A percentile compares a stretch with the other conserved stretches of the same genome.
Conservation (phyloP, 495 filamentous ascomycete species). For the Penicillium diatomitis region DNA sequence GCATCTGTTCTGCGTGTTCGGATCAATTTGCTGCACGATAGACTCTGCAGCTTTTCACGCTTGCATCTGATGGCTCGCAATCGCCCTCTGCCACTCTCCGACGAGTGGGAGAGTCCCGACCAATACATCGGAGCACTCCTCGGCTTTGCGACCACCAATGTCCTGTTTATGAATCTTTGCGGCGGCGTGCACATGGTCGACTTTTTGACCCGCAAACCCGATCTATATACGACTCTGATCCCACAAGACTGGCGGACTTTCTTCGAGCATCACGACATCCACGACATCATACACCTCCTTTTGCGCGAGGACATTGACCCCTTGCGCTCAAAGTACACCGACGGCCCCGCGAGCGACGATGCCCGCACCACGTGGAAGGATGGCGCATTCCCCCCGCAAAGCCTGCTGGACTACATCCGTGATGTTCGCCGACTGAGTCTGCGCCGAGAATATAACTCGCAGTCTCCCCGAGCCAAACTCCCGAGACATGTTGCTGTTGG, state of each 20-base stretch:
- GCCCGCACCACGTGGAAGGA: conserved; percentile 34
- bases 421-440: conserved; percentile 65
- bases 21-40: background rate
- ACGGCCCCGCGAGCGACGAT: background rate
- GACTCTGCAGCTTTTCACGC: background rate
- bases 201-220: conserved; percentile 81
- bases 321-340: conserved; percentile 6
- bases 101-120: conserved; percentile 49
- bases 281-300: conserved; percentile 68
- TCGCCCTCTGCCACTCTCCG: conserved; percentile 46
- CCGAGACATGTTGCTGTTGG: conserved; percentile 68
- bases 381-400: conserved; percentile 52
- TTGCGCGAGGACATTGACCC: conserved; percentile 59
- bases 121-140: conserved; percentile 73
- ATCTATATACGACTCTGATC: conserved; percentile 64
- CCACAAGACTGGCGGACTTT: conserved; percentile 73
- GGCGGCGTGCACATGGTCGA: conserved; percentile 93
- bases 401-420: conserved; percentile 63
- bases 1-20: too few relatives aligned
- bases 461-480: conserved; percentile 30
- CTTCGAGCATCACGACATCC: conserved; percentile 57
- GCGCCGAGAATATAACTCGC: conserved; percentile 44
- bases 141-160: conserved; percentile 60
- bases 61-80: conserved; percentile 13
- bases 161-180: conserved; percentile 77